Evolutionary conservation across 1,139 yeast genomes (phyloP).

Genomic region (Entelexis sorbosivorans): DNA sequence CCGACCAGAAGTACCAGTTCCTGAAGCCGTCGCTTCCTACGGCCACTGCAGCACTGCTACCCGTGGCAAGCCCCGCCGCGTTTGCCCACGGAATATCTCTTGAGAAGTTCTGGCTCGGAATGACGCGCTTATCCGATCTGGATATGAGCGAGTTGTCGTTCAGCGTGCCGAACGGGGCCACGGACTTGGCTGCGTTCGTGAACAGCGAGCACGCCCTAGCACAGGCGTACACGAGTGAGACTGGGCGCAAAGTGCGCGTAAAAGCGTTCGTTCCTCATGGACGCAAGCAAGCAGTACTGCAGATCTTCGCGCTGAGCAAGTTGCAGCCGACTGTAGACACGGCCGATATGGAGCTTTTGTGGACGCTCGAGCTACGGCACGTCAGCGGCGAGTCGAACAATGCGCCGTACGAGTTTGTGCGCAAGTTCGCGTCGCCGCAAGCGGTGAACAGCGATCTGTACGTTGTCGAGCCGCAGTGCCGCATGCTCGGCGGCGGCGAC

Average conservation of each 20-base stretch:
- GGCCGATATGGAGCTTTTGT: slow-evolving; percentile 52
- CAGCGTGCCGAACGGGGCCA: slow-evolving; percentile 41
- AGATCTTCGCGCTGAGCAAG: slow-evolving; percentile 60
- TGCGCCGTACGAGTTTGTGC: slow-evolving; percentile 52
- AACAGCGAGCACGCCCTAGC: slow-evolving; percentile 42
- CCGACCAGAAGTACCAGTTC: slow-evolving; percentile 68
- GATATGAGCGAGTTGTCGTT: slow-evolving; percentile 74
- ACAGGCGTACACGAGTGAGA: slow-evolving; percentile 41
- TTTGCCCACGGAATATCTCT: slow-evolving; percentile 48
- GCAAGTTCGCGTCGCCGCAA: slow-evolving; percentile 59
- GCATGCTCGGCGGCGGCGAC: slow-evolving; percentile 44
- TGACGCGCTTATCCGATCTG: slow-evolving; percentile 58
- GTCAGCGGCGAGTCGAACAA: slow-evolving; percentile 41
- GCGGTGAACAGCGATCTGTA: slow-evolving; percentile 66
- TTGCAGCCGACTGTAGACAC: slow-evolving; percentile 44
- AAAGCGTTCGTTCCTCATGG: slow-evolving; percentile 71
- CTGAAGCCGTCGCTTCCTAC: slow-evolving; percentile 61
- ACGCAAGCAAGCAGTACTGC: slow-evolving; percentile 58
- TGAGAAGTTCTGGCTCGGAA: slow-evolving; percentile 62
- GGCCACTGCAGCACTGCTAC: slow-evolving; percentile 65
- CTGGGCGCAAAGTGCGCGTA: slow-evolving; percentile 52
- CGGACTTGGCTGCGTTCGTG: slow-evolving; percentile 22
- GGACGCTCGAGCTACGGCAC: slow-evolving; percentile 71
- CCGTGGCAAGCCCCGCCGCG: slow-evolving; percentile 75
- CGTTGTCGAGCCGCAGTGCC: slow-evolving; percentile 73